A percentile compares a stretch with the other conserved stretches of the same genome.
phyloP scores from a whole-genome alignment of 768 basidiomycete genomes.

The Agaricus subrufescens region DNA sequence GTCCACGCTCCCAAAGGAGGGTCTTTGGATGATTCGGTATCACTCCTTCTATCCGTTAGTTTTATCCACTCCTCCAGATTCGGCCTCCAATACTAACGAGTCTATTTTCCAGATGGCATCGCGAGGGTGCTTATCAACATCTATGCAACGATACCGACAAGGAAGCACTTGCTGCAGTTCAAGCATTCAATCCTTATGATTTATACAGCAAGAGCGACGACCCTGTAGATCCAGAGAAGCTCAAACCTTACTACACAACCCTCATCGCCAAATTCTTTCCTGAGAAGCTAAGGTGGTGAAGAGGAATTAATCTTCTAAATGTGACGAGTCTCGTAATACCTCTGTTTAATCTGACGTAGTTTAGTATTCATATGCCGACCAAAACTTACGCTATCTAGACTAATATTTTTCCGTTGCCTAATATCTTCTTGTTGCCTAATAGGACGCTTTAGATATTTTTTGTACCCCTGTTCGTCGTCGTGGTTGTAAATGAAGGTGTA shows the following conservation, averaged over 20 bases:
- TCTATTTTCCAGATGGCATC: constrained; percentile 54
- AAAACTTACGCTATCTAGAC: no score
- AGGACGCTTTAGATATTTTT: no score
- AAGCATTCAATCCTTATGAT: constrained; percentile 91
- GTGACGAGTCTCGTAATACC: no score
- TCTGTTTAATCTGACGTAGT: no score
- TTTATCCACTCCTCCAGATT: neutral
- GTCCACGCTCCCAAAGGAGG: constrained; percentile 74
- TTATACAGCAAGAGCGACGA: constrained; percentile 87
- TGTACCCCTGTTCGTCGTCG: no score
- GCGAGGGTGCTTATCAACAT: constrained; percentile 80
- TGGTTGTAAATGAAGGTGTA: no score
- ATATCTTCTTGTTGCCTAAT: no score
- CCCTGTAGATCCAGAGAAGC: constrained; percentile 52
- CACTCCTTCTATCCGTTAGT: constrained; percentile 83
- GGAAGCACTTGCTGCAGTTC: constrained; percentile 64
- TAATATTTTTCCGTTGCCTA: no score
- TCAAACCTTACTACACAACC: constrained; percentile 78
- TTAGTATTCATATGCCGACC: no score
- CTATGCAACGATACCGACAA: constrained; percentile 71
- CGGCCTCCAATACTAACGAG: neutral
- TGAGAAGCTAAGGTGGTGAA: constrained; percentile 71
- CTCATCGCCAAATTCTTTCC: constrained; percentile 89
- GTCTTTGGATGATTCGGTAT: constrained; percentile 88
- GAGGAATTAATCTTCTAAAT: no score